Percentiles rank a stretch among this genome's conserved stretches.
Evolutionary conservation across 2,329 filamentous ascomycete genomes (phyloP).

Genomic region (Stagonosporopsis chrysanthemi): DNA sequence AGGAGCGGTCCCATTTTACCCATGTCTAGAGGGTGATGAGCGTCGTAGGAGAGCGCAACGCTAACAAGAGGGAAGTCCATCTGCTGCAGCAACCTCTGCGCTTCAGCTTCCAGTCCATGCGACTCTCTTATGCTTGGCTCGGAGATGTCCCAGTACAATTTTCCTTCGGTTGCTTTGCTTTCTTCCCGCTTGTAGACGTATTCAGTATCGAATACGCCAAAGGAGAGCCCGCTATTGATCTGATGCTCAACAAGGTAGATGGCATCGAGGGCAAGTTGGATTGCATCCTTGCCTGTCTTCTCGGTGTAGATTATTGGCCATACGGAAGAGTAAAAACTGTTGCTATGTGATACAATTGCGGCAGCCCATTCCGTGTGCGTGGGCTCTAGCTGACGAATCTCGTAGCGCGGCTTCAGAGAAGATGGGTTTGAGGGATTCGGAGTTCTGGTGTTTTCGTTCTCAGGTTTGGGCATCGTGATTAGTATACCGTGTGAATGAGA

Average conservation of each 20-base stretch:
- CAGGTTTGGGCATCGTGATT: conserved; percentile 1
- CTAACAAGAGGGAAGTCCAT: conserved; percentile 53
- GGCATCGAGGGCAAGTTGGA: conserved; percentile 9
- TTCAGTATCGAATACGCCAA: conserved; percentile 51
- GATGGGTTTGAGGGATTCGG: conserved; percentile 37
- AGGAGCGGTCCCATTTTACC: conserved; percentile 34
- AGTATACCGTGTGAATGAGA: neutral
- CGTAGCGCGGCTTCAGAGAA: conserved; percentile 39
- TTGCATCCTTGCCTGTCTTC: conserved; percentile 24
- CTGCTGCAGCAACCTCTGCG: conserved; percentile 33
- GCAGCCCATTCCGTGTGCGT: conserved; percentile 39
- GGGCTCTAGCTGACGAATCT: conserved; percentile 40
- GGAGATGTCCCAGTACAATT: conserved; percentile 36
- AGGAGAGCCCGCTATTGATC: conserved; percentile 45
- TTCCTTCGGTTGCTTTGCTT: conserved; percentile 35
- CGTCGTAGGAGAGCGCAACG: conserved; percentile 49
- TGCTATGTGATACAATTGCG: conserved; percentile 43
- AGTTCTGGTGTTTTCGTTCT: conserved; percentile 30
- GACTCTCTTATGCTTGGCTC: conserved; percentile 24
- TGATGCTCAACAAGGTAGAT: conserved; percentile 46
- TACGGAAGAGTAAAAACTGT: conserved; percentile 40
- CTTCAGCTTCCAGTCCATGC: conserved; percentile 30
- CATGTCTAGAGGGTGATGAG: conserved; percentile 34
- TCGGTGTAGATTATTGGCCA: conserved; percentile 40
- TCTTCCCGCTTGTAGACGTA: conserved; percentile 47